Percentiles rank a stretch among this genome's conserved stretches.
Evolutionary conservation across 192 early-diverging fungal genomes (phyloP).

Genomic region (Backusella psychrophila): DNA sequence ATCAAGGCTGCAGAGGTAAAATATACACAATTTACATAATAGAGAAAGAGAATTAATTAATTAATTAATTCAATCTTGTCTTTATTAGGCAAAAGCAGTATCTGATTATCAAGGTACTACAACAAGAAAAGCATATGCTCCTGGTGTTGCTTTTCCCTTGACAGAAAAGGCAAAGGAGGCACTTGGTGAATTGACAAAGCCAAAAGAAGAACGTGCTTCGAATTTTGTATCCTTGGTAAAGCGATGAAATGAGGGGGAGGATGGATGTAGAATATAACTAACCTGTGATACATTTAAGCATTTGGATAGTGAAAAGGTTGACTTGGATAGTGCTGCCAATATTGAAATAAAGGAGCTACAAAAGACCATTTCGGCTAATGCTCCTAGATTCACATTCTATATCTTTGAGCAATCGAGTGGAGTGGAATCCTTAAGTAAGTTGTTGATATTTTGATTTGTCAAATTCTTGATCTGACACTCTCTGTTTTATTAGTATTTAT

Average conservation of each 20-base stretch:
- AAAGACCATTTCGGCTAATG: conserved; percentile 48
- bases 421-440: conserved; percentile 46
- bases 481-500: conserved; percentile 66
- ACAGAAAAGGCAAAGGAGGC: conserved; percentile 59
- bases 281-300: conserved; percentile 19
- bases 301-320: conserved; percentile 58
- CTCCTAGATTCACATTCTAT: conserved; percentile 77
- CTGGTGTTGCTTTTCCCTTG: conserved; percentile 63
- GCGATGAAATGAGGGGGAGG: not conserved
- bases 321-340: conserved; percentile 40
- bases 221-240: conserved; percentile 65
- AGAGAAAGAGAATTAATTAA: not conserved
- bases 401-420: conserved; percentile 48
- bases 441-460: not conserved
- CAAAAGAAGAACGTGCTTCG: conserved; percentile 37
- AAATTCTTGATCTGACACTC: not conserved
- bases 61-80: not conserved
- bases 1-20: conserved; percentile 59
- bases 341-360: conserved; percentile 49
- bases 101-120: conserved; percentile 52
- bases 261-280: not conserved
- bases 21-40: not conserved
- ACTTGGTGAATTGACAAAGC: conserved; percentile 46
- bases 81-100: conserved; percentile 39
- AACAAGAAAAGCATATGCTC: conserved; percentile 62